Base-by-base conservation (phyloP, 2,329 filamentous ascomycete genomes). In the Zalaria sp. region DNA sequence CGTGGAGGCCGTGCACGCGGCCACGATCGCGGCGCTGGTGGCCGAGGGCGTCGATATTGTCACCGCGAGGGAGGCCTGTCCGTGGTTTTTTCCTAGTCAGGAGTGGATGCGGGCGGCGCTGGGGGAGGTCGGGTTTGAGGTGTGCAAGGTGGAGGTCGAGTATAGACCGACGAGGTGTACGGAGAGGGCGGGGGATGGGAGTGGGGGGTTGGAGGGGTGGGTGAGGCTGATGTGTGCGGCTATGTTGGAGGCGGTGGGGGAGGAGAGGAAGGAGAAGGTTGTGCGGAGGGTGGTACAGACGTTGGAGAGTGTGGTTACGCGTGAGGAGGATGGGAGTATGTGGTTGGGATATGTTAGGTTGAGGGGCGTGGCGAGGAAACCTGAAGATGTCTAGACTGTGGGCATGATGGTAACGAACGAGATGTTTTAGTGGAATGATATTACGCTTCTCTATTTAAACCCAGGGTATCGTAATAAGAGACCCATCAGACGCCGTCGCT, bases 41-140 rank as follows among this genome's bases (percentile, higher is more conserved):
- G 55, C 66, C 10, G 65, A 69, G 1, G 69, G 73, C 1, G 54
- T 77, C 0, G 63, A 72, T 0, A 48, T 79, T 2, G 51, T 61
- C n/a, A 58, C 61, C 6, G 72, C 73, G 0, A 46, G 63, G 18
- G 67, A 65, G 9, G 65, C 62, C 0, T 71, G 72, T 46, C 80
- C 81, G 4, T 85, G 81, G 81, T 84, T 81, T 58, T 85, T 84
- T 56, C 77, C 80, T 0, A 76, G 79, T 47, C 75, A 78, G 51
- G 55, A 48, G 0, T 81, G 77, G 77, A 69, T 75, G 56, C 49
- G 50, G 34, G 42, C 46, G 10, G 53, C 56, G 3, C 49, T 72
- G 29, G 51, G 59, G 38, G 45, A 54, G 3, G 51, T 57, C 3
- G 67, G 66, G 0, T 70, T 71, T 39, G 51, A 53, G 27, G 64